A percentile compares a stretch with the other conserved stretches of the same genome.
Evolutionary conservation across 2,329 filamentous ascomycete species (phyloP).

Genomic region (Cladophialophora psammophila): DNA sequence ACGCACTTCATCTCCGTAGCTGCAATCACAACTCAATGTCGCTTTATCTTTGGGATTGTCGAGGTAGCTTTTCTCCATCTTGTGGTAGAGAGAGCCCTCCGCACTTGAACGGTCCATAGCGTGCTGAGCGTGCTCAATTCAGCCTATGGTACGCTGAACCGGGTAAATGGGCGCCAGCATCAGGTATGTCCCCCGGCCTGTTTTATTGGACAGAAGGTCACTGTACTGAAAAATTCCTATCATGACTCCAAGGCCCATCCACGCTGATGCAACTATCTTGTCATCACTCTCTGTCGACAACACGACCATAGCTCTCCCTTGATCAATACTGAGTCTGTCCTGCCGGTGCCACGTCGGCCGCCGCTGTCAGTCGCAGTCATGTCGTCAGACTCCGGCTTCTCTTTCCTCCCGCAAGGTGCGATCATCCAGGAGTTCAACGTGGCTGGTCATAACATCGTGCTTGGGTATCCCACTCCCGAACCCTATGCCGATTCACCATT

Average conservation of each 20-base stretch:
- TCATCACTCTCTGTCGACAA: slow-evolving; percentile 1
- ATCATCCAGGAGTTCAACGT: slow-evolving; percentile 75
- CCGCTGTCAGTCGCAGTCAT: slow-evolving; percentile 29
- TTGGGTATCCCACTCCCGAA: slow-evolving; percentile 78
- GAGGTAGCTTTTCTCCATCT: not conserved
- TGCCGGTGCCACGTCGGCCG: not conserved
- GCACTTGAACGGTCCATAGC: slow-evolving; percentile 10
- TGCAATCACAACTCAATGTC: not conserved
- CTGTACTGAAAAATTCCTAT: slow-evolving; percentile 1
- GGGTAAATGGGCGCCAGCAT: slow-evolving; percentile 8
- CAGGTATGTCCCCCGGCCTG: not conserved
- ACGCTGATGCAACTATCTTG: not conserved
- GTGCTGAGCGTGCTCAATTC: slow-evolving; percentile 13
- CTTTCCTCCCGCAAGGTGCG: slow-evolving; percentile 55
- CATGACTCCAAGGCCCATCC: slow-evolving; percentile 6
- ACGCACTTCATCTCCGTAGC: not conserved
- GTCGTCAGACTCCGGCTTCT: slow-evolving; percentile 50
- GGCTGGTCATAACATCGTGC: slow-evolving; percentile 83
- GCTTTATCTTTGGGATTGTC: not conserved
- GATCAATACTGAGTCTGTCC: not conserved
- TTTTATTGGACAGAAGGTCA: slow-evolving; percentile 10
- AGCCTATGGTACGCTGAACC: slow-evolving; percentile 19
- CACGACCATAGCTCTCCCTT: not conserved
- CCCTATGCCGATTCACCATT: slow-evolving; percentile 80
- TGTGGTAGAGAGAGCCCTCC: not conserved